Conservation (phyloP, 805 yeast species). For the Lipomyces yamadae region DNA sequence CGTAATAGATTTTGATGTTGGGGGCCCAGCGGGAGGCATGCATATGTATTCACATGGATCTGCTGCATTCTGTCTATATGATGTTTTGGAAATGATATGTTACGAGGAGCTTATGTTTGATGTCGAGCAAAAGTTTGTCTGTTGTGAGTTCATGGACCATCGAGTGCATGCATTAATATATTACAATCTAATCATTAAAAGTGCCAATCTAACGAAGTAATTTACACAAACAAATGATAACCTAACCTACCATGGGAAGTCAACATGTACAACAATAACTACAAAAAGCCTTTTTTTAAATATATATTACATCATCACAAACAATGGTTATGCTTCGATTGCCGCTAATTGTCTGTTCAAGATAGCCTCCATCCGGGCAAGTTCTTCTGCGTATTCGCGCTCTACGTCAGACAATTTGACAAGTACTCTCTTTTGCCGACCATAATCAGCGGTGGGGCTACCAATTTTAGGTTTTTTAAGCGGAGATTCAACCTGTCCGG, state of each 20-base stretch:
- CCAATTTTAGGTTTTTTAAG: slow-evolving; percentile 4
- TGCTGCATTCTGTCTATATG: slow-evolving; percentile 1
- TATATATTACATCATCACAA: not conserved
- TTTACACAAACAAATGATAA: not conserved
- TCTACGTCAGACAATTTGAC: slow-evolving; percentile 29
- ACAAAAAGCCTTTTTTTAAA: not conserved
- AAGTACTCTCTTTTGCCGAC: slow-evolving; percentile 20
- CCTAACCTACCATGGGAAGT: not conserved
- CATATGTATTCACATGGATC: not conserved
- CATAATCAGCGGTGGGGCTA: not conserved
- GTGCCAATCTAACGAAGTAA: not conserved
- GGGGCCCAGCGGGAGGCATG: not conserved
- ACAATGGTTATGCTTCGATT: slow-evolving; percentile 1
- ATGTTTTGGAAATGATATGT: slow-evolving; percentile 8
- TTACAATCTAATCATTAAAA: not conserved
- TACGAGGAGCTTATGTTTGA: slow-evolving; percentile 3
- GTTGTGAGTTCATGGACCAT: not conserved
- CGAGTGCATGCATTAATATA: not conserved
- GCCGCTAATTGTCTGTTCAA: slow-evolving; percentile 20
- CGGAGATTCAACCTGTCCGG: slow-evolving; percentile 6
- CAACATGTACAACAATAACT: not conserved
- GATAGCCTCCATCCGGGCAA: slow-evolving; percentile 30
- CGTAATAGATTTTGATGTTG: not conserved
- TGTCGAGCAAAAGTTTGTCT: not conserved
- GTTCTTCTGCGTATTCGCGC: slow-evolving; percentile 29